Conservation (phyloP, 306 rosid species). For the Lithocarpus polystachyus region DNA sequence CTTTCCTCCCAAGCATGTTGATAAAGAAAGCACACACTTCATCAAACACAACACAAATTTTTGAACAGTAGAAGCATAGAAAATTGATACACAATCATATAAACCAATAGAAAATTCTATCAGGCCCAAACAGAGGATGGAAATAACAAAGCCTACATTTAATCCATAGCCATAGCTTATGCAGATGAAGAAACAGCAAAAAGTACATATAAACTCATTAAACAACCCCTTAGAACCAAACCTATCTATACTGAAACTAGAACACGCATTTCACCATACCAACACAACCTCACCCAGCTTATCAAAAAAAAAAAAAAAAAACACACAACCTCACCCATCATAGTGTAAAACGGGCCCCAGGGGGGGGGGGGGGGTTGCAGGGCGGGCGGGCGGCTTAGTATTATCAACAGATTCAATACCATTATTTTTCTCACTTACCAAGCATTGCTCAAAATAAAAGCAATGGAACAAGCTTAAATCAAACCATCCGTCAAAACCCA, state of each 20-base stretch:
- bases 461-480: not conserved
- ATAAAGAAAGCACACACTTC: not conserved
- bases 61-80: not conserved
- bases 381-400: no score
- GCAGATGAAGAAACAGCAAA: not conserved
- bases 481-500: not conserved
- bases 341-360: no score
- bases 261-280: not conserved
- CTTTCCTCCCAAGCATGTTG: not conserved
- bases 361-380: accelerated
- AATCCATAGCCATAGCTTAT: not conserved
- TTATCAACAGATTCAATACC: no score
- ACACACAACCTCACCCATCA: not conserved
- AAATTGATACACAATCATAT: not conserved
- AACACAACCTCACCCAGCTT: not conserved
- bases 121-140: not conserved
- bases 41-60: not conserved
- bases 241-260: not conserved
- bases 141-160: not conserved
- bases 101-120: not conserved
- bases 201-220: not conserved
- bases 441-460: no score
- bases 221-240: constrained; percentile 3
- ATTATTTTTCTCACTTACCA: no score
- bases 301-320: no score